Conservation (phyloP, 2,329 filamentous ascomycete species). For the Thielaviopsis ethacetica region DNA sequence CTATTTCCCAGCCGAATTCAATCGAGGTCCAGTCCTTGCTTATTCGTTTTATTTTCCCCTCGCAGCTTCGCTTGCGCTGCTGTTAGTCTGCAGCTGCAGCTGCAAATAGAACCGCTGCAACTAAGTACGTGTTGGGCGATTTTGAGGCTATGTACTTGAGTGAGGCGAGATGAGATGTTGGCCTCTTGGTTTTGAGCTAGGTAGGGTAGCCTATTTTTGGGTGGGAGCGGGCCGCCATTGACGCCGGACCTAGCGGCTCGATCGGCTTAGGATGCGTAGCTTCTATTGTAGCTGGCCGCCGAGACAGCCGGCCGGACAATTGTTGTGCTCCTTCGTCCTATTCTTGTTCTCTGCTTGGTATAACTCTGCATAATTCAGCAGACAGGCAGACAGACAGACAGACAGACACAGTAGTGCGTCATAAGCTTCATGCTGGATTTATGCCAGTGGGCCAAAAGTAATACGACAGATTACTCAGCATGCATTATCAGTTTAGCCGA, state of each 20-base stretch:
- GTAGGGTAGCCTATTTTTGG: background rate
- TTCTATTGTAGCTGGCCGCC: background rate
- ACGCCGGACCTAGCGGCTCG: background rate
- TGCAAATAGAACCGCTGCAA: background rate
- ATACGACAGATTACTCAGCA: constrained; percentile 4
- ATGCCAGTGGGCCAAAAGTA: background rate
- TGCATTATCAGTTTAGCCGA: constrained; percentile 10
- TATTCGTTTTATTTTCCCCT: background rate
- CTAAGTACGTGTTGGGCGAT: background rate
- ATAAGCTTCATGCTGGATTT: background rate
- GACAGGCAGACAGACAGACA: too few species aligned
- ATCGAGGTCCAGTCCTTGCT: background rate
- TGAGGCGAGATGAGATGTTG: background rate
- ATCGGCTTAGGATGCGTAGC: background rate
- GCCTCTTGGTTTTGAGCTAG: background rate
- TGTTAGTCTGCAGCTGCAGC: background rate
- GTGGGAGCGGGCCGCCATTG: too few species aligned
- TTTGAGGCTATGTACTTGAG: background rate
- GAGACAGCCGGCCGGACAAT: background rate
- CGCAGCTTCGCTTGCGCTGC: background rate
- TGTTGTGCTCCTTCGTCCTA: background rate
- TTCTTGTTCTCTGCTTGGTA: background rate
- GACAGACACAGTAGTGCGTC: too few species aligned
- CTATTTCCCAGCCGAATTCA: background rate
- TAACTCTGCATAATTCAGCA: too few species aligned